Conservation (phyloP, 1,139 yeast genomes). For the Saccharomyces hybrid region DNA sequence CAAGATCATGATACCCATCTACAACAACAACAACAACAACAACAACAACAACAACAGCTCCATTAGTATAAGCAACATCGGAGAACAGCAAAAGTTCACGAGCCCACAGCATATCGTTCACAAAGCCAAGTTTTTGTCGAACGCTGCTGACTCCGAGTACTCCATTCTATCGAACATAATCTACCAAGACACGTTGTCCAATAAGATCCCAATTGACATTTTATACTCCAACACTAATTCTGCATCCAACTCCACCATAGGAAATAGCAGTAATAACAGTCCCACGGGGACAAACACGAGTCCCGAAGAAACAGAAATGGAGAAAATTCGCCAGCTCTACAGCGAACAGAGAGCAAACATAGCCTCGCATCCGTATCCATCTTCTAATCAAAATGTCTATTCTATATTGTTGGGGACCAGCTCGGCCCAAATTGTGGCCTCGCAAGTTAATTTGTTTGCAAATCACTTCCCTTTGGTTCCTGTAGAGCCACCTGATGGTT, state of each 20-base stretch:
- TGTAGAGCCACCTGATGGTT: constrained; percentile 10
- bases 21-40: not conserved
- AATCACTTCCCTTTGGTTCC: constrained; percentile 29
- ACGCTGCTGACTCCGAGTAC: constrained; percentile 76
- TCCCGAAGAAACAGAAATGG: constrained; percentile 4
- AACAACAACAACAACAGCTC: not conserved
- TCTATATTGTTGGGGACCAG: constrained; percentile 24
- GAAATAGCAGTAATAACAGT: not conserved
- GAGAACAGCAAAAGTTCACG: not conserved
- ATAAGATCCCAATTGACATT: constrained; percentile 23
- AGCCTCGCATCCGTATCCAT: constrained; percentile 18
- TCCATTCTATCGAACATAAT: constrained; percentile 68
- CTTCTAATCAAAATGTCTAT: constrained; percentile 18
- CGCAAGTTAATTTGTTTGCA: constrained; percentile 22
- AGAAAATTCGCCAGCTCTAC: not conserved
- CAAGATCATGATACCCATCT: not conserved
- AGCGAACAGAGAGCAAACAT: constrained; percentile 7
- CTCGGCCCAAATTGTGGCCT: constrained; percentile 18
- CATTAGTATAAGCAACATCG: not conserved
- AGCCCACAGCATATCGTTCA: constrained; percentile 15
- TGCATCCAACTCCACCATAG: constrained; percentile 3
- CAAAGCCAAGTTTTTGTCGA: constrained; percentile 44
- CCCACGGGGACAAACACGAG: constrained; percentile 2
- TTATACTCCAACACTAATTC: constrained; percentile 16
- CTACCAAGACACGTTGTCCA: constrained; percentile 39